A percentile compares a stretch with the other conserved stretches of the same genome.
These are phyloP conservation scores for Daucus carota DNA, from an alignment of 129 eudicot genomes.

Conservation along the genomic window DH1_v3.0 NC_030386.2:39465001-39465500, in stretches of 20 bases:
- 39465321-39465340: constrained; percentile 91
- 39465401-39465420: constrained; percentile 64
- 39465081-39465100: background rate
- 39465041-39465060: constrained; percentile 85
- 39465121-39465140: too few species aligned
- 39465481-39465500: background rate
- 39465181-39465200: too few species aligned
- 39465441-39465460: constrained; percentile 10
- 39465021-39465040: constrained; percentile 73
- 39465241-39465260: too few species aligned
- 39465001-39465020: constrained; percentile 94
- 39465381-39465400: constrained; percentile 71
- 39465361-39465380: constrained; percentile 72
- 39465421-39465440: constrained; percentile 21
- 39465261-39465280: background rate
- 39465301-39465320: constrained; percentile 50
- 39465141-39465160: too few species aligned
- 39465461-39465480: background rate
- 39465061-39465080: constrained; percentile 94
- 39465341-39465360: constrained; percentile 98
- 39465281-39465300: background rate
- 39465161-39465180: too few species aligned
- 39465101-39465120: background rate
- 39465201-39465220: too few species aligned
- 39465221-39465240: too few species aligned